Base-by-base conservation (phyloP, 2,329 filamentous ascomycete species). In the Chrysoporthe puriensis region DNA sequence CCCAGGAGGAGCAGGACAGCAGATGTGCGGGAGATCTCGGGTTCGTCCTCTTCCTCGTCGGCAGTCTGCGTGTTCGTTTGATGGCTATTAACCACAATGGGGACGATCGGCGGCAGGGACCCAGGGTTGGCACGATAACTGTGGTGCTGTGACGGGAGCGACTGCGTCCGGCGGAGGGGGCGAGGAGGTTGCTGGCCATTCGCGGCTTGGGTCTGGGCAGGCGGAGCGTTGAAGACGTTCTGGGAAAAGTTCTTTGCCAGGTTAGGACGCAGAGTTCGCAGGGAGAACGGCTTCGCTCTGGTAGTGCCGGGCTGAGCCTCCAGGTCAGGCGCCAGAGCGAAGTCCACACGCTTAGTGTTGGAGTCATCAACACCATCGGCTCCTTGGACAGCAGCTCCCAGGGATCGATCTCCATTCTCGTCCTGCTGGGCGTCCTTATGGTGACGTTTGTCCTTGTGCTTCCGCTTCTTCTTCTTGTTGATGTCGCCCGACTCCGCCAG, bases 1-100 rank as follows among this genome's bases (percentile, higher is more conserved):
- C 88, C 74, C 13, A 92, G 78, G 1, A 92, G 81, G 18, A 91
- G 81, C n/a, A 90, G 72, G 6, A 91, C 74, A 16, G 90, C 86
- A 0, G 86, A 81, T 21, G 77, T 80, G n/a, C 83, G 83, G 2
- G 86, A 87, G 13, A 70, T 58, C 16, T 70, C 68, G 18, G 75
- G 74, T 16, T 79, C 76, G 3, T 76, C 70, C 1, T 77, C 76
- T 1, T 78, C 76, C 1, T 74, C 72, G 4, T 65, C 70, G 4
- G 48, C 36, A 8, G 44, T 59, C n/a, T 50, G 46, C 13, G 52
- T 54, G n/a, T 63, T 65, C 1, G 75, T 69, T 18, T 67, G 70
- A 59, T 67, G 70, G 60, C 72, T 71, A 60, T 75, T 75, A 11
- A 77, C 75, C n/a, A 76, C 44, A 16, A 77, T 73, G 18, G 76